A percentile compares a stretch with the other conserved stretches of the same genome.
Conservation (phyloP, 306 rosid genomes). For the Glycine latifolia region DNA sequence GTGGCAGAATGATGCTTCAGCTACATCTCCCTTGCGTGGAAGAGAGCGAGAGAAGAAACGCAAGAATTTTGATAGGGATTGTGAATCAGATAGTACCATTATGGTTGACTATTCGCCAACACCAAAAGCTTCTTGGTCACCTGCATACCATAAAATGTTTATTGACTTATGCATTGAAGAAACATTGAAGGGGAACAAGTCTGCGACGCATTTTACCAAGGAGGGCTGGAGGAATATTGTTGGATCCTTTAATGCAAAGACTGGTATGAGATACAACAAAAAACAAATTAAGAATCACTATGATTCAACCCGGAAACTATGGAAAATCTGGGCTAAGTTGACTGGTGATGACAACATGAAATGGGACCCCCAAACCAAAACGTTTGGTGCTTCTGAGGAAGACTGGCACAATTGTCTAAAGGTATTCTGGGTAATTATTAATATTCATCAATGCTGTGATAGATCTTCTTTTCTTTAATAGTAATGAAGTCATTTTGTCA, state of each 20-base stretch:
- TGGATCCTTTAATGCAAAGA: conserved; percentile 56
- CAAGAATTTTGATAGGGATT: conserved; percentile 43
- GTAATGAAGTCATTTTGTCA: conserved; percentile 42
- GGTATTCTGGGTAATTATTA: conserved; percentile 41
- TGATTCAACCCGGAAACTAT: conserved; percentile 62
- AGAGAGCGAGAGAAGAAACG: conserved; percentile 51
- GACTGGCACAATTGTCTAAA: conserved; percentile 55
- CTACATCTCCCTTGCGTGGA: conserved; percentile 44
- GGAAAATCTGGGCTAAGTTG: conserved; percentile 71
- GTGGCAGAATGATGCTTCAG: conserved; percentile 50
- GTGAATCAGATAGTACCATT: conserved; percentile 37
- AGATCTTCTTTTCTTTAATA: conserved; percentile 42
- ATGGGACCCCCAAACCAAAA: conserved; percentile 64
- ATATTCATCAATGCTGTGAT: conserved; percentile 8
- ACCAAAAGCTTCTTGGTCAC: conserved; percentile 67
- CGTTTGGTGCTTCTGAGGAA: conserved; percentile 58
- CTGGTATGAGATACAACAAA: conserved; percentile 63
- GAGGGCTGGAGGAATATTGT: conserved; percentile 68
- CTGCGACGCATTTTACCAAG: conserved; percentile 64
- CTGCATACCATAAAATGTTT: conserved; percentile 57
- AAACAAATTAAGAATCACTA: conserved; percentile 70
- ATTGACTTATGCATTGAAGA: conserved; percentile 62
- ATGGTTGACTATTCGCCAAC: conserved; percentile 41
- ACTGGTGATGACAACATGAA: conserved; percentile 59
- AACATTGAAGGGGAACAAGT: conserved; percentile 62